Evolutionary conservation across 192 early-diverging fungal genomes (phyloP).

Genomic region (Lobosporangium transversale): DNA sequence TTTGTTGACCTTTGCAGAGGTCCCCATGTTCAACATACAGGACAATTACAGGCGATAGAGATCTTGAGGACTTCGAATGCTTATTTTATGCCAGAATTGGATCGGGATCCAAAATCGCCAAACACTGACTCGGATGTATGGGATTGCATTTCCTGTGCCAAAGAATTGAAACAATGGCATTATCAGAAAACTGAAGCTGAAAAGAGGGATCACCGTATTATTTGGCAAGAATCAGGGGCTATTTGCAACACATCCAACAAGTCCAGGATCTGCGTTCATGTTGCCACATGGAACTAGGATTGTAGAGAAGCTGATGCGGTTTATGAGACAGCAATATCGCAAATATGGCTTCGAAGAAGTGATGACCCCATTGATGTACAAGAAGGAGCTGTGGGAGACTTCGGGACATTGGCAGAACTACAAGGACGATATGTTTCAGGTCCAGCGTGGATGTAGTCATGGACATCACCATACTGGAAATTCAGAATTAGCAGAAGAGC

Average conservation of each 20-base stretch:
- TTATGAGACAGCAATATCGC: constrained; percentile 80
- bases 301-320: constrained; percentile 77
- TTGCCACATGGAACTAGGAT: constrained; percentile 84
- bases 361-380: constrained; percentile 91
- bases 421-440: constrained; percentile 91
- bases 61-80: constrained; percentile 67
- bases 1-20: constrained; percentile 85
- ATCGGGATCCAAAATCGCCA: constrained; percentile 57
- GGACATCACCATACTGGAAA: constrained; percentile 6
- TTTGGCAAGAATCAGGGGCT: constrained; percentile 75
- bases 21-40: constrained; percentile 78
- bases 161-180: constrained; percentile 65
- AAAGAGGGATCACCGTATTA: constrained; percentile 73
- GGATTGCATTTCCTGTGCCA: constrained; percentile 70
- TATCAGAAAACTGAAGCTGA: constrained; percentile 61
- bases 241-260: constrained; percentile 75
- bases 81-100: constrained; percentile 64
- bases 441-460: constrained; percentile 56
- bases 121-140: constrained; percentile 75
- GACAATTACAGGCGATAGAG: constrained; percentile 65
- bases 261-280: constrained; percentile 80
- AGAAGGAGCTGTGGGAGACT: constrained; percentile 92
- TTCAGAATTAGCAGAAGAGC: not conserved
- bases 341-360: constrained; percentile 88
- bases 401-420: constrained; percentile 98